phyloP scores from a whole-genome alignment of 2,329 filamentous ascomycete species.

The Sporothrix brunneoviolacea region DNA sequence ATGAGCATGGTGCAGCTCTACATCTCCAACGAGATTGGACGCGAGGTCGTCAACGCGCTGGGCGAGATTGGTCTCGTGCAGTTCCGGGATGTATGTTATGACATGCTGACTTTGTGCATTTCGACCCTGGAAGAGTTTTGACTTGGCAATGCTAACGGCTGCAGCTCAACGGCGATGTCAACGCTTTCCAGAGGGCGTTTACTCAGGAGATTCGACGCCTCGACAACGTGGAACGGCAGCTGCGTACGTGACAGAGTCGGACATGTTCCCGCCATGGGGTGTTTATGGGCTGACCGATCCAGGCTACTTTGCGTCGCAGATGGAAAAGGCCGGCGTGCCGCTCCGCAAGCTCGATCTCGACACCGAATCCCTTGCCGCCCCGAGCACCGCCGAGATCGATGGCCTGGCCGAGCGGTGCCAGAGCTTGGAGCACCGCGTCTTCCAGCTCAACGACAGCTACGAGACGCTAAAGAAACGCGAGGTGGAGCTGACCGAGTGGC shows the following conservation, averaged over 20 bases:
- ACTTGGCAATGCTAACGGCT: constrained; percentile 15
- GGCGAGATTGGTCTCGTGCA: constrained; percentile 95
- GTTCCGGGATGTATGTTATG: constrained; percentile 78
- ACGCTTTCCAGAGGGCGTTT: constrained; percentile 93
- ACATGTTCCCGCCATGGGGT: neutral
- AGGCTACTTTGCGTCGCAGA: constrained; percentile 93
- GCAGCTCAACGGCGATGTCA: constrained; percentile 89
- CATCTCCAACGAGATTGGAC: constrained; percentile 96
- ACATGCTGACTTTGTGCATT: neutral
- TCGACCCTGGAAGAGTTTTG: no score
- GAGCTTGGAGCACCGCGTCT: constrained; percentile 83
- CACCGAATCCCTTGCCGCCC: constrained; percentile 74
- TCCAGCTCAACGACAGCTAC: constrained; percentile 93
- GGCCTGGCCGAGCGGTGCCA: constrained; percentile 90
- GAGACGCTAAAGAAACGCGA: constrained; percentile 97
- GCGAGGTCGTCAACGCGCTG: constrained; percentile 92
- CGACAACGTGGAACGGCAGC: constrained; percentile 95
- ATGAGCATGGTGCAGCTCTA: constrained; percentile 99
- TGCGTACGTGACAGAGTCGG: constrained; percentile 64
- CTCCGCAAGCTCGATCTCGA: constrained; percentile 91
- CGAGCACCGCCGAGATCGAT: constrained; percentile 91
- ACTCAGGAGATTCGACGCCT: constrained; percentile 95
- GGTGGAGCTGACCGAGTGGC: constrained; percentile 95
- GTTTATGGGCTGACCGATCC: neutral
- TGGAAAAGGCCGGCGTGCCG: constrained; percentile 83